These are phyloP conservation scores for Fagus crenata DNA, from an alignment of 306 rosid genomes.

Conservation along the genomic window DNA sequence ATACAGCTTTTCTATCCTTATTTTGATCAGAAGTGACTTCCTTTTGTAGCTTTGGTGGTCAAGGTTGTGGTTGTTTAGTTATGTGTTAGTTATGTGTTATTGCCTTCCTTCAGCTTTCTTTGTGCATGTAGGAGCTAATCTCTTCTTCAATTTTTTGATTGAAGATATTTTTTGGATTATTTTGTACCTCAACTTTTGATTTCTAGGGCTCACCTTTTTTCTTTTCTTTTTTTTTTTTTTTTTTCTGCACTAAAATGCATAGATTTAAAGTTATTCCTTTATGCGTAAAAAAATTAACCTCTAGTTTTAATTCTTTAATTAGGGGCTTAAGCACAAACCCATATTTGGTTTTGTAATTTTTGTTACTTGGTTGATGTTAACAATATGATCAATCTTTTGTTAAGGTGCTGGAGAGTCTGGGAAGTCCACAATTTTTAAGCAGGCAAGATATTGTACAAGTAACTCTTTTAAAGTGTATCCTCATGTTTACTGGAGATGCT, in stretches of 20 bases:
- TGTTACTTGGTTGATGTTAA: conserved; percentile 10
- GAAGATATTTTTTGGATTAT: neutral
- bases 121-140: neutral
- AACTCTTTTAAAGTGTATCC: conserved; percentile 5
- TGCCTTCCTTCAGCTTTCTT: neutral
- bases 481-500: conserved; percentile 16
- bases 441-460: conserved; percentile 51
- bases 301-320: neutral
- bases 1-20: neutral
- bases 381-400: conserved; percentile 20
- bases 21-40: neutral
- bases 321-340: neutral
- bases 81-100: too few species aligned
- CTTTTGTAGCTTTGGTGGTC: neutral
- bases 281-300: neutral
- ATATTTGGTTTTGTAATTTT: conserved; percentile 8
- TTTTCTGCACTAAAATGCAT: neutral
- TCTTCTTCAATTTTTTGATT: neutral
- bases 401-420: conserved; percentile 95
- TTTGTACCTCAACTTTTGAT: neutral
- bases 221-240: too few species aligned
- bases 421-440: conserved; percentile 95
- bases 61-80: neutral
- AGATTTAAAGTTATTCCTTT: neutral
- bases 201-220: neutral